Evolutionary conservation across 1,284 basidiomycete genomes (phyloP), one percentile per base, ranked within the genome.

Genomic region (Melampsora larici-populina): DNA sequence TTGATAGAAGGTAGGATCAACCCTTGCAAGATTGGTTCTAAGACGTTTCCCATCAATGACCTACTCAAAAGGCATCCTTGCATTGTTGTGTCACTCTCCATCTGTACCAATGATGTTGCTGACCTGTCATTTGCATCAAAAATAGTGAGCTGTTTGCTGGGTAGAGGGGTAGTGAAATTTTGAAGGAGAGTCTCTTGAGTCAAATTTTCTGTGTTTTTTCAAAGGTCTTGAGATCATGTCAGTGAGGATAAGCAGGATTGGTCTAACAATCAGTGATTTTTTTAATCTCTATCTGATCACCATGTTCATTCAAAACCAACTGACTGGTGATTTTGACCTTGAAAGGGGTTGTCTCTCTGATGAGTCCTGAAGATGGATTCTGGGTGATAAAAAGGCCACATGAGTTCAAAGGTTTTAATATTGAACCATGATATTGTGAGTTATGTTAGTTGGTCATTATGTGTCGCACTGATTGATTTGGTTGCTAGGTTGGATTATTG

Each of bases 1-100:
- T 74, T 74, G 62, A 74, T 74, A 49, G 66, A 74, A 24, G 72
- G 72, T 17, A 51, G 63, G 18, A 74, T 74, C 33, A 74, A 55
- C 63, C 63, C 55, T 65, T 66, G 63, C 4, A 63, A 74, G 24
- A 74, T 74, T 24, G 72, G 72, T 62, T 74, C 72, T 74, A 29
- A 26, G 18, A 46, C 8, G 4, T 17, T 1, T 15, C 36, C 49
- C 29, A 33, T 70, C 33, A 11, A 33, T 29, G 2, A n/a, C n/a
- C n/a, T 46, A 24, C 51, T 55, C 5, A 55, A 17, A n/a, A 43
- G 2, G 17, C 24, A 33, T 18, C 43, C 13, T 31, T 24, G 15
- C n/a, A 31, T 24, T 31, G n/a, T 69, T 31, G 21, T 4, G 18
- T 68, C 26, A 46, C 26, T 33, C n/a, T 33, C 2, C 8, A 66